These are phyloP conservation scores for Musa balbisiana DNA, from an alignment of 202 grass and related monocot genomes.

Conservation along the genomic window DNA sequence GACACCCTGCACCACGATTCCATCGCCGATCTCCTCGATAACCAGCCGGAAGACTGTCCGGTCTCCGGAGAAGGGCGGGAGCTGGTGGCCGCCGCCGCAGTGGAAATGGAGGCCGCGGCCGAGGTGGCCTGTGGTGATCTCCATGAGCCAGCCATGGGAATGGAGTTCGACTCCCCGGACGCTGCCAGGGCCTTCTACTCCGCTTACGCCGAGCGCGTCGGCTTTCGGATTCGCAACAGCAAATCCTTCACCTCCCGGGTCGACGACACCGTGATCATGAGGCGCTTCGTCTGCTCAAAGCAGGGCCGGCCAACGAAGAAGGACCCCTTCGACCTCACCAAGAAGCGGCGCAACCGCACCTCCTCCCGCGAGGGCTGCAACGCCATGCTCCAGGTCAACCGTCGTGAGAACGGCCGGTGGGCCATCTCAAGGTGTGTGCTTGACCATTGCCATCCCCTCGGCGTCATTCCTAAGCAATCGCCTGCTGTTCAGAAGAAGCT, in stretches of 20 bases:
- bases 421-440: conserved; percentile 37
- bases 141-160: conserved; percentile 19
- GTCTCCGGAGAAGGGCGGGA: not conserved
- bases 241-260: conserved; percentile 56
- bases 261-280: conserved; percentile 54
- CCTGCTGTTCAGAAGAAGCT: conserved; percentile 22
- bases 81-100: not conserved
- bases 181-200: conserved; percentile 40
- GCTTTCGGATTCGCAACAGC: conserved; percentile 54
- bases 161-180: conserved; percentile 45
- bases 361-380: conserved; percentile 46
- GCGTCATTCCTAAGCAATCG: conserved; percentile 1
- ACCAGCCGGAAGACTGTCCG: not conserved
- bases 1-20: not conserved
- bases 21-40: not conserved
- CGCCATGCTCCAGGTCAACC: conserved; percentile 66
- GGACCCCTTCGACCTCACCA: conserved; percentile 47
- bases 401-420: conserved; percentile 42
- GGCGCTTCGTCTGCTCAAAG: conserved; percentile 56
- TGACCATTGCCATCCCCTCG: conserved; percentile 37
- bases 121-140: not conserved
- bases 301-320: conserved; percentile 48
- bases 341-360: conserved; percentile 50
- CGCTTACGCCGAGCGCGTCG: conserved; percentile 29
- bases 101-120: not conserved